Conservation (phyloP, 306 rosid species). For the apple (Malus domestica) region DNA sequence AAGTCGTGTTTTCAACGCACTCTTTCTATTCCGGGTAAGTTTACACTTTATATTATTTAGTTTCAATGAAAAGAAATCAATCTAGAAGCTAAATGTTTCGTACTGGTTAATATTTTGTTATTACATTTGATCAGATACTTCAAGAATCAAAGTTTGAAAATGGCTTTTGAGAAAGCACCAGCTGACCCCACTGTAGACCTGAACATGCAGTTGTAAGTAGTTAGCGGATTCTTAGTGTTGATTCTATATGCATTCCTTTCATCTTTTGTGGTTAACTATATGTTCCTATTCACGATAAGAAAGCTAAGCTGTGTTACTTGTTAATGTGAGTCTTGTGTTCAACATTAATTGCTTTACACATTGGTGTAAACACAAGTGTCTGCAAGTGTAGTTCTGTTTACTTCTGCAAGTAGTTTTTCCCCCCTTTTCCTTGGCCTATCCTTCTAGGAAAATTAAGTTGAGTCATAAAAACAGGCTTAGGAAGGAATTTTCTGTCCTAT, state of each 20-base stretch:
- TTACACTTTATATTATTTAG: background rate
- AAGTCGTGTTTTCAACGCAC: slow-evolving; percentile 70
- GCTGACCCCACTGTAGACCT: slow-evolving; percentile 95
- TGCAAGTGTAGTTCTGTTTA: background rate
- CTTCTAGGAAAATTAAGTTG: background rate
- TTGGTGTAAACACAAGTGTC: background rate
- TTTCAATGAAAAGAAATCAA: background rate
- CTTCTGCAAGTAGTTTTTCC: background rate
- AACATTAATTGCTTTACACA: background rate
- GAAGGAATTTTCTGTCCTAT: background rate
- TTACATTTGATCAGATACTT: slow-evolving; percentile 45
- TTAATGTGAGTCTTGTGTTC: background rate
- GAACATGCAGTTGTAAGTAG: slow-evolving; percentile 66
- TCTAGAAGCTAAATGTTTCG: background rate
- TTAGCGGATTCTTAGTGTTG: background rate
- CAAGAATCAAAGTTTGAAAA: slow-evolving; percentile 40
- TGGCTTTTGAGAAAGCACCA: slow-evolving; percentile 66
- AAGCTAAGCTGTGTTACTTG: background rate
- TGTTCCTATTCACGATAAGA: background rate
- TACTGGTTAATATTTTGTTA: background rate
- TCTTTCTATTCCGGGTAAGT: slow-evolving; percentile 62
- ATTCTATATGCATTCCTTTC: background rate
- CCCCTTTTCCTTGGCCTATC: background rate
- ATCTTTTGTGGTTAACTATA: background rate
- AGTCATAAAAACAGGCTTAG: background rate